Base-by-base conservation (phyloP, 2,329 filamentous ascomycete genomes). In the Xylaria multiplex region DNA sequence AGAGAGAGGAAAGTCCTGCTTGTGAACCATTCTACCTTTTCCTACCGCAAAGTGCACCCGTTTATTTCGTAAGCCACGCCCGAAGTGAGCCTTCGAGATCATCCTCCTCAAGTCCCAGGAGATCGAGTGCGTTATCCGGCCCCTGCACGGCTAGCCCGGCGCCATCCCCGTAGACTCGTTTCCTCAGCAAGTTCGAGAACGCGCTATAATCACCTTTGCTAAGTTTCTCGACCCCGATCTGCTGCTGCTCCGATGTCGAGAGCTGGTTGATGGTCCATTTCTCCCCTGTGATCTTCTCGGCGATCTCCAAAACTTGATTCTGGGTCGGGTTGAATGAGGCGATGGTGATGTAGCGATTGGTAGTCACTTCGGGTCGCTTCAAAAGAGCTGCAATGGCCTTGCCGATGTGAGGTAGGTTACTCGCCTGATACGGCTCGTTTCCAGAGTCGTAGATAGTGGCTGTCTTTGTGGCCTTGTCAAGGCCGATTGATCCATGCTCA, bases 381-480 rank as follows among this genome's bases (percentile, higher is more conserved):
- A 90, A 75, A 27, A 87, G 78, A 6, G 81, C 80, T 7, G 82
- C 81, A 0, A 89, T 81, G 0, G 86, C 83, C 52, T 81, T 77
- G 4, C 82, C 86, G 49, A 90, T 81, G 19, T 83, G 80, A 4
- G 76, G 69, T 0, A 88, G 78, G 32, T 84, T 88, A 42, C 82
- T 86, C 0, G 82, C 72, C 3, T 83, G 84, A 69, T 85, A 85
- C 14, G 76, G 81, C 24, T 82, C 80, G 43, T 85, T 79, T 3
- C 88, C 88, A 0, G 81, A 82, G 74, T 90, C 88, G 69, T 84
- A 83, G 42, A 91, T 81, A 0, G 79, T 84, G 1, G 83, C 85
- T 0, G 80, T 85, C 67, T 83, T 84, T 37, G 78, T 77, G 9
- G 78, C 68, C 48, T 84, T 72, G 65, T 87, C 80, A 66, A 88